Conservation (phyloP, 129 eudicot species). For the Logfia minima region DNA sequence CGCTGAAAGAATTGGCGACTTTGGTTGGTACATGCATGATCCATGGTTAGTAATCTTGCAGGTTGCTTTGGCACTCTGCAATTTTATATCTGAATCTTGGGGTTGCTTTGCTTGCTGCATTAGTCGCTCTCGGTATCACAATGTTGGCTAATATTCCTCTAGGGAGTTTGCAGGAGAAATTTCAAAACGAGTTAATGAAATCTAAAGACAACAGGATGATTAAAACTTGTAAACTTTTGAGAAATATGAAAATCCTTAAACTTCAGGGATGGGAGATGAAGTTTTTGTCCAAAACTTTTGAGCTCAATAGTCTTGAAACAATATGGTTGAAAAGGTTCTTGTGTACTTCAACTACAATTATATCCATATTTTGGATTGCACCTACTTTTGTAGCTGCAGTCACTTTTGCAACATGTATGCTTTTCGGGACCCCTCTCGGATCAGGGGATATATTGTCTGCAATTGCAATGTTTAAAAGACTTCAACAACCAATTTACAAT, state of each 20-base stretch:
- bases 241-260: conserved; percentile 84
- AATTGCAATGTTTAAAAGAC: conserved; percentile 79
- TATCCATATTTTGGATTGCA: conserved; percentile 70
- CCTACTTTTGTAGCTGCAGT: conserved; percentile 73
- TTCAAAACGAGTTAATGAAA: conserved; percentile 68
- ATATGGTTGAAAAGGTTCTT: conserved; percentile 66
- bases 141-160: conserved; percentile 79
- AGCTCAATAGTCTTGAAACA: conserved; percentile 52
- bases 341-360: conserved; percentile 44
- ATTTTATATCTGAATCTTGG: conserved; percentile 73
- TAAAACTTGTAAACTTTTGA: conserved; percentile 68
- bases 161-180: conserved; percentile 55
- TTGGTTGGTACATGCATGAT: conserved; percentile 78
- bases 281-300: conserved; percentile 59
- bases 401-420: conserved; percentile 74
- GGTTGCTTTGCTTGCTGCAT: conserved; percentile 63
- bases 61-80: conserved; percentile 59
- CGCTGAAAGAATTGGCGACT: conserved; percentile 69
- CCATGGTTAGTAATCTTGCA: conserved; percentile 73
- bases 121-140: conserved; percentile 56
- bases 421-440: conserved; percentile 72
- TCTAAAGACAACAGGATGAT: conserved; percentile 84
- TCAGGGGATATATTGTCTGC: conserved; percentile 83
- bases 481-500: conserved; percentile 77
- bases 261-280: conserved; percentile 96